Evolutionary conservation across 345 rosid species (phyloP).

Genomic region (Gynandropsis gynandra): DNA sequence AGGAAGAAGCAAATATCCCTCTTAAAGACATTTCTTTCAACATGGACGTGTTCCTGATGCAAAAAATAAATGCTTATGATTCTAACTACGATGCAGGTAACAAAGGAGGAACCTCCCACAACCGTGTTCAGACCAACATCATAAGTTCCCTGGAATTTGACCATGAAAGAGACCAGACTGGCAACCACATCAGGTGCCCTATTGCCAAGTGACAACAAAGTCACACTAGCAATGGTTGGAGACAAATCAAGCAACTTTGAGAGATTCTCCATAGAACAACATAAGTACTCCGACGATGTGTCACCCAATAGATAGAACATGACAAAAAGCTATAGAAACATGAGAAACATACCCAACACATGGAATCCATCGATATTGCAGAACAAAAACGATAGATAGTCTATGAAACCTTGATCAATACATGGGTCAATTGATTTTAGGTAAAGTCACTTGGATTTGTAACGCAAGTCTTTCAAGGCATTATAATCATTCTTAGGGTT

Average conservation of each 20-base stretch:
- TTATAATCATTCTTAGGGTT: constrained; percentile 25
- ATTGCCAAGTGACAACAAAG: constrained; percentile 80
- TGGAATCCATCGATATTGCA: constrained; percentile 52
- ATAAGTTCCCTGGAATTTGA: constrained; percentile 42
- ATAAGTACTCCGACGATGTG: constrained; percentile 78
- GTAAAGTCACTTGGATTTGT: constrained; percentile 52
- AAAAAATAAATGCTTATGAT: constrained; percentile 39
- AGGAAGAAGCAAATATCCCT: constrained; percentile 74
- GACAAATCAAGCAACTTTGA: constrained; percentile 68
- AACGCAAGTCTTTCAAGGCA: constrained; percentile 25
- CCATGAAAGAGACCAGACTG: constrained; percentile 70
- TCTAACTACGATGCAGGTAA: constrained; percentile 75
- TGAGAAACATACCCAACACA: constrained; percentile 36
- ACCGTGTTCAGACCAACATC: constrained; percentile 74
- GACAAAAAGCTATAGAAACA: constrained; percentile 65
- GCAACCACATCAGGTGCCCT: constrained; percentile 91
- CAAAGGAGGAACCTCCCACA: constrained; percentile 77
- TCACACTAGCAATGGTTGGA: constrained; percentile 80
- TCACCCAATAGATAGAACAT: constrained; percentile 74
- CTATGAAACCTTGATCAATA: constrained; percentile 65
- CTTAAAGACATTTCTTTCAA: constrained; percentile 60
- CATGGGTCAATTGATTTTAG: constrained; percentile 47
- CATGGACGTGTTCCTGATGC: constrained; percentile 28
- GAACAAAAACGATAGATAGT: constrained; percentile 70
- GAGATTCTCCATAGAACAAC: constrained; percentile 63